Evolutionary conservation across 768 basidiomycete genomes (phyloP).

Genomic region (Lactifluus rugatus): DNA sequence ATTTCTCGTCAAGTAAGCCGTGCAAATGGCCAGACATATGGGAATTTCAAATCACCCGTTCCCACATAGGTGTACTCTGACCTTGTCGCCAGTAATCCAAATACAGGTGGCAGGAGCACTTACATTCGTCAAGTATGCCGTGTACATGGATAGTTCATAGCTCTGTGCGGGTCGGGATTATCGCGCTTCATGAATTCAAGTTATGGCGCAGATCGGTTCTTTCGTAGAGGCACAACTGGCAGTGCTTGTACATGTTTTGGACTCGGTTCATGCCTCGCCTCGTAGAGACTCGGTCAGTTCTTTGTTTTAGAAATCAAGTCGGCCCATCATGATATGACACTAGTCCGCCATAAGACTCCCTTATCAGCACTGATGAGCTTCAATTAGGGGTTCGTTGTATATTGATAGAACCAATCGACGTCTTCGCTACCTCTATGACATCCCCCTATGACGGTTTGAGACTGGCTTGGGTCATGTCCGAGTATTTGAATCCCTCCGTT

Average conservation of each 20-base stretch:
- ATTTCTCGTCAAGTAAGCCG: too few species aligned
- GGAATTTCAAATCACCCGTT: conserved; percentile 77
- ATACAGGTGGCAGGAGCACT: conserved; percentile 98
- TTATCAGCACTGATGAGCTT: conserved; percentile 96
- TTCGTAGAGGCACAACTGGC: conserved; percentile 82
- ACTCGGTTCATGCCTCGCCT: too few species aligned
- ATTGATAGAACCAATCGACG: not conserved
- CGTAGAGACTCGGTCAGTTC: conserved; percentile 58
- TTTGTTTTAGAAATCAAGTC: not conserved
- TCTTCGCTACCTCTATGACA: conserved; percentile 31
- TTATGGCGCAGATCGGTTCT: conserved; percentile 91
- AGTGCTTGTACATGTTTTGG: conserved; percentile 97
- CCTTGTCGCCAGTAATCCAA: conserved; percentile 69
- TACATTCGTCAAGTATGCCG: conserved; percentile 76
- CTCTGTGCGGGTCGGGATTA: conserved; percentile 69
- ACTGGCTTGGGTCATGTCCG: conserved; percentile 97
- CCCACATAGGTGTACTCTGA: not conserved
- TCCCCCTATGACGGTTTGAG: conserved; percentile 98
- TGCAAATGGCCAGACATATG: too few species aligned
- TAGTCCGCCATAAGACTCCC: conserved; percentile 85
- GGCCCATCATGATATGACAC: conserved; percentile 1
- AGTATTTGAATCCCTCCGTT: conserved; percentile 57
- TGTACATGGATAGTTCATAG: not conserved
- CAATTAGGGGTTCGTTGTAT: conserved; percentile 57
- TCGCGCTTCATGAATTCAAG: too few species aligned